Evolutionary conservation across 1,139 yeast genomes (phyloP), one percentile per base, ranked within the genome.

Genomic region (Candida albicans): DNA sequence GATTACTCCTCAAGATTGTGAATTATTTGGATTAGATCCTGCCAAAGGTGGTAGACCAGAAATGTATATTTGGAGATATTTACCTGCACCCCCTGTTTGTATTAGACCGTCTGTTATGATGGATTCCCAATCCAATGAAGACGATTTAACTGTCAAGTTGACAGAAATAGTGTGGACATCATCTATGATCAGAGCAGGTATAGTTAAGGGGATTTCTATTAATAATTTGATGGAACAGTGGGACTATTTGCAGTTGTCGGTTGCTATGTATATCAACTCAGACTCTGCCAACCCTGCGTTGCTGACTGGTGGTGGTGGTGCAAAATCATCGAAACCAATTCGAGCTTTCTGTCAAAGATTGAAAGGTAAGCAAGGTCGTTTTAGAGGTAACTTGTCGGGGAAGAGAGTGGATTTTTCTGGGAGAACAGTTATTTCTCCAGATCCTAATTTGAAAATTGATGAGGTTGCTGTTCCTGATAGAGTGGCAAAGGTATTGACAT

Each of bases 81-180:
- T 95, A 43, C 99, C 99, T 0, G 99, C 98, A 0, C 99, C 99
- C 1, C 99, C 99, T 0, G 97, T 95, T 18, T 95, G 99, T 74
- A 93, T 95, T 45, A 81, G 99, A 55, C 99, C 99, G 1, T 91
- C 98, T 6, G 98, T 95, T 30, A 75, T 82, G 74, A 89, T 89
- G 90, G 95, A 89, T 61, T 96, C 93, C 47, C 89, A 91, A 37
- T 85, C 95, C 31, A 95, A 95, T 65, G 99, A 95, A 70, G 99
- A 95, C 65, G 99, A 95, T 66, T 74, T 95, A 53, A 95, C 99
- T 0, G 97, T 91, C 27, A 95, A 95, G 61, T 72, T 95, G 46
- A 89, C 99, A 0, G 99, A 95, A 66, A 89, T 95, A 50, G 98
- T 91, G 22, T 91, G 96, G 95, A 90, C 96, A 1, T 86, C 95